These are phyloP conservation scores for Trametes gibbosa DNA, from an alignment of 768 basidiomycete species.

Conservation along the genomic window DNA sequence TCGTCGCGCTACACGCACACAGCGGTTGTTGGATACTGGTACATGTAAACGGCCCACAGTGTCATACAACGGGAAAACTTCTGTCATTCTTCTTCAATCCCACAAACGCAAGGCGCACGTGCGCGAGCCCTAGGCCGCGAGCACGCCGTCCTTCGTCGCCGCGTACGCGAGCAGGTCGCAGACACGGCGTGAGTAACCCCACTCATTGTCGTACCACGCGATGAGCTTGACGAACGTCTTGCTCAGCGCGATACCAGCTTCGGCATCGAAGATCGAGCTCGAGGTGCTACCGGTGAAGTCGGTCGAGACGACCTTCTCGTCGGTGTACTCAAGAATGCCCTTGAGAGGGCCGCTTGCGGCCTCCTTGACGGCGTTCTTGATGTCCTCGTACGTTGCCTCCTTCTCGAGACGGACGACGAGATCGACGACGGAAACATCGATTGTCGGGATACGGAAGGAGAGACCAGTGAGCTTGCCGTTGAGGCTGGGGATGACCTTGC, in stretches of 20 bases:
- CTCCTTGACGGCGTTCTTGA: conserved; percentile 81
- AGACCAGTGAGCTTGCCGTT: conserved; percentile 99
- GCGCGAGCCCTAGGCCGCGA: conserved; percentile 15
- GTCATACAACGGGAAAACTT: conserved; percentile 5
- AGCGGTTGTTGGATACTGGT: conserved; percentile 12
- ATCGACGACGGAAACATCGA: conserved; percentile 98
- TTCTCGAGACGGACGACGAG: conserved; percentile 92
- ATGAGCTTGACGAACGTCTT: conserved; percentile 94
- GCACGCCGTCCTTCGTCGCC: conserved; percentile 63
- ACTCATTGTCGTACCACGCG: conserved; percentile 94
- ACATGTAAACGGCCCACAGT: background rate
- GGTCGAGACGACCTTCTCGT: conserved; percentile 90
- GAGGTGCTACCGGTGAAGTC: conserved; percentile 81
- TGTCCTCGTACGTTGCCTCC: conserved; percentile 79
- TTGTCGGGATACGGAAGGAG: conserved; percentile 94
- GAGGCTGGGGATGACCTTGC: conserved; percentile 93
- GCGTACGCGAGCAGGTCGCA: conserved; percentile 84
- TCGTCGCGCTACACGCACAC: background rate
- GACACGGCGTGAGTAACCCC: conserved; percentile 92
- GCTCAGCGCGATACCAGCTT: conserved; percentile 91
- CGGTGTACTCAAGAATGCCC: conserved; percentile 87
- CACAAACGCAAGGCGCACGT: background rate
- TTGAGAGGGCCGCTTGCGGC: conserved; percentile 70
- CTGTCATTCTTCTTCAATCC: background rate
- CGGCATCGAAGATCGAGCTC: conserved; percentile 93